A percentile compares a stretch with the other conserved stretches of the same genome.
phyloP scores from a whole-genome alignment of 1,139 yeast species.

The Oligophagozyma castellii region DNA sequence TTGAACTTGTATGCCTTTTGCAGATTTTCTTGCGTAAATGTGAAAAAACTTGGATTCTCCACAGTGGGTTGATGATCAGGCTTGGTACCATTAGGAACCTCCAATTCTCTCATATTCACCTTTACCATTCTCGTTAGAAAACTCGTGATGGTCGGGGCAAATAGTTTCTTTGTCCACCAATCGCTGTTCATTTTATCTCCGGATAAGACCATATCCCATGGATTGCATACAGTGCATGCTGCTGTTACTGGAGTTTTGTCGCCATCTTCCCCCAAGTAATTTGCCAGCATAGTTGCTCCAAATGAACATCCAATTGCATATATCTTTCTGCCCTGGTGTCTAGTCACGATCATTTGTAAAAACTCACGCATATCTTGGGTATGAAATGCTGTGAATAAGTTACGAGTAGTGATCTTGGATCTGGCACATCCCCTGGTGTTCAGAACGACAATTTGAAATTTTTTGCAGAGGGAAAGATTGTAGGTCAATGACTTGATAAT shows the following conservation, averaged over 20 bases:
- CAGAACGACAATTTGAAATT: constrained; percentile 58
- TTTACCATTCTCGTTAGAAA: constrained; percentile 50
- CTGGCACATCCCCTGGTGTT: constrained; percentile 84
- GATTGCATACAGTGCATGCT: constrained; percentile 57
- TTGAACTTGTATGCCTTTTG: constrained; percentile 24
- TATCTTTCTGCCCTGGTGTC: constrained; percentile 60
- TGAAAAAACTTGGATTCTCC: constrained; percentile 17
- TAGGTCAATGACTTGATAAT: constrained; percentile 53
- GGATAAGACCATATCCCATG: constrained; percentile 71
- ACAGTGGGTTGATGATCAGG: constrained; percentile 25
- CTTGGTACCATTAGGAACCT: constrained; percentile 17
- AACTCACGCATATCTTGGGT: constrained; percentile 60
- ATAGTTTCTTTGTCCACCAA: constrained; percentile 47
- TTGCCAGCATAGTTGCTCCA: constrained; percentile 72
- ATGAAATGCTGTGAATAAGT: constrained; percentile 60
- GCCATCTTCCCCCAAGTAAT: constrained; percentile 66
- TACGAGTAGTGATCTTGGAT: constrained; percentile 62
- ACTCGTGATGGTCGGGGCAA: constrained; percentile 51
- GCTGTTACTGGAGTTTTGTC: constrained; percentile 41
- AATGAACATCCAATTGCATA: constrained; percentile 75
- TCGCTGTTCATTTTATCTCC: constrained; percentile 37
- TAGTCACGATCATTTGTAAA: constrained; percentile 34
- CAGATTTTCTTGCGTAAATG: constrained; percentile 26
- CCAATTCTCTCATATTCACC: constrained; percentile 46
- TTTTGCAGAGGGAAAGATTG: constrained; percentile 17